phyloP scores from a whole-genome alignment of 2,329 filamentous ascomycete species.

The Neopestalotiopsis rosae region DNA sequence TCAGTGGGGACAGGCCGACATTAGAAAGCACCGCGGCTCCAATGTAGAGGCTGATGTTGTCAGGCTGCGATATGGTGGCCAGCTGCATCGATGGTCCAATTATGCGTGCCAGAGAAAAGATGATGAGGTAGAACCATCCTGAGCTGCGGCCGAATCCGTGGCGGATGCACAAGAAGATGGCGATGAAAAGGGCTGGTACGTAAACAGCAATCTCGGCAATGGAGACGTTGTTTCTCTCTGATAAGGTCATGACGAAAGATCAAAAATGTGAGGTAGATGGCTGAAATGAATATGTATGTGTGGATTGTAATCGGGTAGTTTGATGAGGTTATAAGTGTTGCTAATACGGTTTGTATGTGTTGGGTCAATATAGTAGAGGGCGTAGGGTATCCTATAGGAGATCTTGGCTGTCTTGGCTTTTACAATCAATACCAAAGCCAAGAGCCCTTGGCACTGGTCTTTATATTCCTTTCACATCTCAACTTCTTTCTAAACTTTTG shows the following conservation, averaged over 20 bases:
- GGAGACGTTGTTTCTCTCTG: conserved; percentile 40
- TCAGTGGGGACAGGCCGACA: conserved; percentile 54
- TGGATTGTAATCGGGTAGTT: neutral
- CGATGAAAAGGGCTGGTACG: conserved; percentile 40
- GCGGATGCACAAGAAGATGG: conserved; percentile 42
- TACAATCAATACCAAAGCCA: conserved; percentile 10
- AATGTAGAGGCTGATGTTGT: conserved; percentile 42
- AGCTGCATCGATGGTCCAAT: conserved; percentile 56
- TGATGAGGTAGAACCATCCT: conserved; percentile 59
- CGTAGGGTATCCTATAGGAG: neutral
- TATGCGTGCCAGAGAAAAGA: conserved; percentile 58
- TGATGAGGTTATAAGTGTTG: neutral
- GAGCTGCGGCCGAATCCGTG: conserved; percentile 50
- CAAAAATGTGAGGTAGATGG: too few species aligned
- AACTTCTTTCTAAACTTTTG: neutral
- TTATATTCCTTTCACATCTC: neutral
- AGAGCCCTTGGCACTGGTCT: neutral
- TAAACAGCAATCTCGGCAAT: conserved; percentile 49
- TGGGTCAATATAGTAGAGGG: too few species aligned
- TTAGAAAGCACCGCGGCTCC: conserved; percentile 49
- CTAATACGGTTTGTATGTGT: too few species aligned
- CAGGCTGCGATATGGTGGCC: conserved; percentile 48
- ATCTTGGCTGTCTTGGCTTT: conserved; percentile 23
- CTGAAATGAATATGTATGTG: neutral
- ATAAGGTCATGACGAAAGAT: conserved; percentile 27